Evolutionary conservation across 2,329 filamentous ascomycete species (phyloP), one percentile per base, ranked within the genome.

Genomic region (Sarocladiaceae sp.): DNA sequence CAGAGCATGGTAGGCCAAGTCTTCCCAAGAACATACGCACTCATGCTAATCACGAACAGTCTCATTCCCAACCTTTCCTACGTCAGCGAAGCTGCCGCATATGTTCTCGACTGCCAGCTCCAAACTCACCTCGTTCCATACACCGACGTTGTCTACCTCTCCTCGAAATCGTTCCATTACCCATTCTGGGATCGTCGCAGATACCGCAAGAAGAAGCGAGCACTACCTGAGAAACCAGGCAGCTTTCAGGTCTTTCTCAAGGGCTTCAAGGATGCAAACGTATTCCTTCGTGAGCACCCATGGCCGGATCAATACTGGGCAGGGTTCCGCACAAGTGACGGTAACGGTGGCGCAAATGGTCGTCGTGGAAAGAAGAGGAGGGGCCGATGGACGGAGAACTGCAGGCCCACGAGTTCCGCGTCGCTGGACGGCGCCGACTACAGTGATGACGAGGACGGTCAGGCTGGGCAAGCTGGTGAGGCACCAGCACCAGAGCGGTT

Each of bases 161-260:
- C 93, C 5, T 97, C 94, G 17, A 97, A 96, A 67, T 95, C 92
- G 1, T 99, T 99, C 67, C 92, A 95, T 69, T 99, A 99, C 65
- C 94, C 96, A 54, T 97, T 94, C 67, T 99, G 92, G 92, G 92
- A 96, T 64, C 84, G 93, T 18, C 82, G 92, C 62, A 90, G 86
- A 61, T 94, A 88, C 64, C 91, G 94, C 65, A 83, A 90, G 64
- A 94, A 91, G 66, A 89, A 88, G 70, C 96, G 90, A 69, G 77
- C 87, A 2, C 78, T 97, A 2, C 94, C 94, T 0, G 80, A 90
- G 37, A 99, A 99, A 68, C 85, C 88, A 10, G 94, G 94, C 29
- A 97, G 93, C 68, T 97, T 99, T 64, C 94, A 99, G 65, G 90
- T 97, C 28, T 99, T 99, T 66, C 75, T 99, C 48, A 96, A 96